These are phyloP conservation scores for Paecilomyces formosus DNA, from an alignment of 2,329 filamentous ascomycete genomes.

Conservation along the genomic window DNA sequence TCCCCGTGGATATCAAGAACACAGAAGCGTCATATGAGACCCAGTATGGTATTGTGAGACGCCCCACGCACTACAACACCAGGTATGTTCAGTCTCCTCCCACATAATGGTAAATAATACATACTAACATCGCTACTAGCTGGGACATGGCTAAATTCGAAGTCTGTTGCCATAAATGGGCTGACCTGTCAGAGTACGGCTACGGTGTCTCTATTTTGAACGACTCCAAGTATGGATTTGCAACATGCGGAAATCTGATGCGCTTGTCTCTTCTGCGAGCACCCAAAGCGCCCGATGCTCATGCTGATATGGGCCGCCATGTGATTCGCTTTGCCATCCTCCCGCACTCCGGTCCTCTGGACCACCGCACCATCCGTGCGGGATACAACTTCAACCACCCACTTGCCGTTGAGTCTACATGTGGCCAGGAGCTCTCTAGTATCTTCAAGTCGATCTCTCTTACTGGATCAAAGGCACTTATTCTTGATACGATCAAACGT, in stretches of 20 bases:
- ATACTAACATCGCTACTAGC: constrained; percentile 29
- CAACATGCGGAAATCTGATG: constrained; percentile 83
- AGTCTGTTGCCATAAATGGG: constrained; percentile 92
- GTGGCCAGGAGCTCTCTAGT: constrained; percentile 11
- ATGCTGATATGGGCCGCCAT: constrained; percentile 90
- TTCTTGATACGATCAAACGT: constrained; percentile 87
- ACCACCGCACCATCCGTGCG: constrained; percentile 67
- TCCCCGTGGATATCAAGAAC: constrained; percentile 84
- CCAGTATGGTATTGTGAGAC: constrained; percentile 78
- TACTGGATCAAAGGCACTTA: constrained; percentile 57
- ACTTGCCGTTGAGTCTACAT: constrained; percentile 48
- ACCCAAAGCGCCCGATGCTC: constrained; percentile 85
- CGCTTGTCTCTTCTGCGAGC: constrained; percentile 76
- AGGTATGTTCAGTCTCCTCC: constrained; percentile 41
- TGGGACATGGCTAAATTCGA: constrained; percentile 99
- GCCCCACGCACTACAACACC: constrained; percentile 97
- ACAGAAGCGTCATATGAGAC: constrained; percentile 94
- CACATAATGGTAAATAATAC: neutral
- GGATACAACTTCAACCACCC: constrained; percentile 90
- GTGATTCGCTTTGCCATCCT: constrained; percentile 84
- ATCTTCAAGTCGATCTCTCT: constrained; percentile 56
- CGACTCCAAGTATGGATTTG: constrained; percentile 94
- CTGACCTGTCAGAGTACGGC: constrained; percentile 77
- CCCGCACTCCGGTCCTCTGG: constrained; percentile 68
- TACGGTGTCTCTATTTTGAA: constrained; percentile 92